Percentiles rank a stretch among this genome's conserved stretches.
phyloP scores from a whole-genome alignment of 2,329 filamentous ascomycete species.

The Fusarium verrucosum region DNA sequence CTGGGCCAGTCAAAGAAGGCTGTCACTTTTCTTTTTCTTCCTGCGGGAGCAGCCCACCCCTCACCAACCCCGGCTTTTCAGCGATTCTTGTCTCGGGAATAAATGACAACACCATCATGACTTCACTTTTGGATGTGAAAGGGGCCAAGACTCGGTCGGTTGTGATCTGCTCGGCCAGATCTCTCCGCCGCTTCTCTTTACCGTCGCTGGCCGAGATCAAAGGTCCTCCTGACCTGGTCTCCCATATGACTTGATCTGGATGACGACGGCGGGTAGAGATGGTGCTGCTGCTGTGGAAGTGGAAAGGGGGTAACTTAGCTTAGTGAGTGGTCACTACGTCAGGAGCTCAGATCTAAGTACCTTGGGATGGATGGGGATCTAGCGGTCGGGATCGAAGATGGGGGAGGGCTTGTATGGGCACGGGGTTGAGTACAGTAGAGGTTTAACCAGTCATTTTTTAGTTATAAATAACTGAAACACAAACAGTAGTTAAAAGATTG shows the following conservation, averaged over 20 bases:
- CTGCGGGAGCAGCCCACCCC: conserved; percentile 22
- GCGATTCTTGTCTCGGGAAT: conserved; percentile 15
- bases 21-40: conserved; percentile 27
- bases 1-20: conserved; percentile 14
- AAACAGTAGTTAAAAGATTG: not conserved
- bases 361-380: conserved; percentile 19
- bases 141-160: not conserved
- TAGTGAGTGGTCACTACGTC: conserved; percentile 32
- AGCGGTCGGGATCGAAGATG: conserved; percentile 27
- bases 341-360: conserved; percentile 34
- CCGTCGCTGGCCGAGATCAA: conserved; percentile 38
- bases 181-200: conserved; percentile 1
- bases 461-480: conserved; percentile 4
- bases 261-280: conserved; percentile 37
- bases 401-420: conserved; percentile 8
- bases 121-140: not conserved
- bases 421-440: not conserved
- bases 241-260: conserved; percentile 46
- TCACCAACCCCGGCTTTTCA: conserved; percentile 8
- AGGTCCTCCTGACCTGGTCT: conserved; percentile 41
- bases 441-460: conserved; percentile 1
- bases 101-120: conserved; percentile 8
- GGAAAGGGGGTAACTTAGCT: conserved; percentile 22
- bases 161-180: not conserved
- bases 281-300: conserved; percentile 33